Evolutionary conservation across 345 rosid genomes (phyloP), one percentile per base, ranked within the genome.

Genomic region (Hirschfeldia incana): DNA sequence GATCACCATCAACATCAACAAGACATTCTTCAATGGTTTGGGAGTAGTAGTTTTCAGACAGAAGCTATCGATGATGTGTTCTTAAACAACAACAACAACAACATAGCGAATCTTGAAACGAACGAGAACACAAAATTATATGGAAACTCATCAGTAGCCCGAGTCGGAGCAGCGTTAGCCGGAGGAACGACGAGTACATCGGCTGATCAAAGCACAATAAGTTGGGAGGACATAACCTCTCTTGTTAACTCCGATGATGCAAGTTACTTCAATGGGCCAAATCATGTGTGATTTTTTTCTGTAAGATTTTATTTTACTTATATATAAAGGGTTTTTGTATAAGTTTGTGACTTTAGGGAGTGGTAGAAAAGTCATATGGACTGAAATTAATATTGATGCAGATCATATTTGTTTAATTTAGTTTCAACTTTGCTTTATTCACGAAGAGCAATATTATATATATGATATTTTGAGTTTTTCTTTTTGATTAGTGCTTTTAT

Each of bases 171-270:
- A 15, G 67, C 61, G 62, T 68, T 78, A 44, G 76, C 69, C 34
- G 80, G 87, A 70, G 46, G 81, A 76, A 68, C 84, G 0, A 87
- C 85, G 33, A 82, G 78, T 72, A 84, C 85, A 81, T 86, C 93
- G 0, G 87, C 68, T 0, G 93, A 87, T 65, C 83, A 80, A 82
- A 89, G 89, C 61, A 81, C 70, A 28, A 75, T 80, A 57, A 86
- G 84, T 51, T 90, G 91, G 91, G 89, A 84, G 39, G 87, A 89
- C 67, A 83, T 81, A 10, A 83, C 82, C 51, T 78, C 88, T 64
- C 73, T 87, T 65, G 78, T 70, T 61, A 86, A 83, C 81, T 83
- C 91, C 12, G 83, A 73, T 57, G 83, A 80, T 80, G 80, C 86
- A 29, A 82, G 81, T 57, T 91, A 78, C 83, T 85, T 85, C 86